Base-by-base conservation (phyloP, 208 protist genomes). In the Leishmania tropica region DNA sequence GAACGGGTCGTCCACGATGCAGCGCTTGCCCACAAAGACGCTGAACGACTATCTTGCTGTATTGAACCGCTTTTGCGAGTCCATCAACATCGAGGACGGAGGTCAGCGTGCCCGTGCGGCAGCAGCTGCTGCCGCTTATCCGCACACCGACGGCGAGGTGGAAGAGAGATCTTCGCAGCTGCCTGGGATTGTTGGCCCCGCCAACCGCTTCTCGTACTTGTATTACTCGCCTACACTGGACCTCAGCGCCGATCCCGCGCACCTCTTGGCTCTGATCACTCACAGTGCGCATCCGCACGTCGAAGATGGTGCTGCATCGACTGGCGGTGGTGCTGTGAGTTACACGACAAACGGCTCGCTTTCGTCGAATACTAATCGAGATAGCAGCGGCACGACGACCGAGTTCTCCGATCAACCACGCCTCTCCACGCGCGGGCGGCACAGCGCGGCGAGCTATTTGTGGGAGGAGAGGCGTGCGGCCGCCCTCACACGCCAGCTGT, bases 221-320 rank as follows among this genome's bases (percentile, higher is more conserved):
- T 96, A 92, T 80, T 96, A 89, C 79, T 93, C 85, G 10, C 87
- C 93, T 0, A 95, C 93, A 3, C 37, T 94, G 7, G 94, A 95
- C 80, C 85, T 96, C 31, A 86, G 90, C 17, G 78, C 87, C 1
- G 83, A 90, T 74, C 90, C 92, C 24, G 71, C 83, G 54, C 87
- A 93, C 45, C 78, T 95, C 51, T 65, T 90, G 8, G 70, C 62
- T 0, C 64, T 80, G 4, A 40, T 81, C 54, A 82, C 82, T 21
- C 31, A 81, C 76, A 85, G 68, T 5, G 19, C 71, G 1, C 71
- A 80, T 35, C 81, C 76, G 6, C 31, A 31, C 37, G 10, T 60
- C 37, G 24, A 47, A 17, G 56, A 68, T 11, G 40, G 56, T 7
- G 31, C 37, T 13, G n/a, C 47, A 31, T 56, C 31, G 4, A 62